Percentiles rank a stretch among this genome's conserved stretches.
Evolutionary conservation across 2,329 filamentous ascomycete species (phyloP).

Genomic region (Aspergillus glaucus): DNA sequence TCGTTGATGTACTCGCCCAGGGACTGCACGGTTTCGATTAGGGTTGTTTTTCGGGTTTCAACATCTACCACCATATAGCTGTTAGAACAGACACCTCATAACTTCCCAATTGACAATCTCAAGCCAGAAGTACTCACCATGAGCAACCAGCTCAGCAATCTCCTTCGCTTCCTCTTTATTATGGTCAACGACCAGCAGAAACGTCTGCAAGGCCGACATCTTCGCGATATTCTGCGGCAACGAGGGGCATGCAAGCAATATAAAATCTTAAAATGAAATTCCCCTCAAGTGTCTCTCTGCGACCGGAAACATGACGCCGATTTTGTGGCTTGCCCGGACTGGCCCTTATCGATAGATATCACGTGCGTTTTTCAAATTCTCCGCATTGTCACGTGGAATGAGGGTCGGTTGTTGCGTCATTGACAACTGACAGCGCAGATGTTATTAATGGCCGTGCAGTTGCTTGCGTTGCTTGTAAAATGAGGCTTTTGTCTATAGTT

Average conservation of each 20-base stretch:
- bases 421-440: neutral
- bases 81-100: constrained; percentile 12
- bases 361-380: neutral
- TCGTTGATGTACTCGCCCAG: constrained; percentile 63
- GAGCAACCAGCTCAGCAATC: constrained; percentile 40
- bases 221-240: constrained; percentile 14
- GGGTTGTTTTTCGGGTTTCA: constrained; percentile 53
- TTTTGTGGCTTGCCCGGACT: constrained; percentile 12
- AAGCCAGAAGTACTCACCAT: constrained; percentile 27
- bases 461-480: too few relatives aligned
- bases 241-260: constrained; percentile 2
- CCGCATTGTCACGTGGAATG: constrained; percentile 11
- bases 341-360: constrained; percentile 19
- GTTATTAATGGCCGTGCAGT: neutral
- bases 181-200: constrained; percentile 43
- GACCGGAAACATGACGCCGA: constrained; percentile 11
- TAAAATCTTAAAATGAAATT: neutral
- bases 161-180: constrained; percentile 40
- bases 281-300: constrained; percentile 10
- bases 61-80: constrained; percentile 36
- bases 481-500: too few relatives aligned
- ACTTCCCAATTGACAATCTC: neutral
- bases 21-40: constrained; percentile 58
- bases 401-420: constrained; percentile 16
- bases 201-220: constrained; percentile 45